These are phyloP conservation scores for Penicillium sclerotigenum DNA, from an alignment of 2,329 filamentous ascomycete species.

Conservation along the genomic window DNA sequence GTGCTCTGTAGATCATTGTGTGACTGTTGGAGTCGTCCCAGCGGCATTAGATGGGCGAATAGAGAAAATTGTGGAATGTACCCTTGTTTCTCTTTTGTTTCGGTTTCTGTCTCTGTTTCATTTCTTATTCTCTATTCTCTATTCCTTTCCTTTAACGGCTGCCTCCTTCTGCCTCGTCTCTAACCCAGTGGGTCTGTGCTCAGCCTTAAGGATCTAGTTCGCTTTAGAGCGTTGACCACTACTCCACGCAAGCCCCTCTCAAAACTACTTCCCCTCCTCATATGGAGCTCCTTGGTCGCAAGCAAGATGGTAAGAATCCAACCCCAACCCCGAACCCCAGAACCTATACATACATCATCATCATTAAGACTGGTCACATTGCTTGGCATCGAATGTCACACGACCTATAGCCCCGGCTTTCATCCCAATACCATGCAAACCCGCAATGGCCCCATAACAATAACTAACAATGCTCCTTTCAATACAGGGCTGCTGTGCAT, in stretches of 20 bases:
- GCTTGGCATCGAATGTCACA: constrained; percentile 8
- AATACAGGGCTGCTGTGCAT: constrained; percentile 42
- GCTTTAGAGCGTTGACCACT: constrained; percentile 3
- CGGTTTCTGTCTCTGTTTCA: neutral
- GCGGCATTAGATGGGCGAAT: neutral
- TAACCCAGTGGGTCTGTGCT: constrained; percentile 6
- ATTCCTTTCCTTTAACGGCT: neutral
- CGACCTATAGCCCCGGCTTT: constrained; percentile 1
- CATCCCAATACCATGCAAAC: neutral
- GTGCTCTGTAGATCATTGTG: neutral
- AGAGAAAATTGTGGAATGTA: constrained; percentile 5
- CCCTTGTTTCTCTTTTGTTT: neutral
- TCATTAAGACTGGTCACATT: neutral
- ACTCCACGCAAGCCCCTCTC: constrained; percentile 6
- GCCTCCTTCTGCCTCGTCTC: constrained; percentile 6
- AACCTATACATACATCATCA: neutral
- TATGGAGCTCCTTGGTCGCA: constrained; percentile 27
- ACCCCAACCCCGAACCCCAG: neutral
- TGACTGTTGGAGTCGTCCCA: neutral
- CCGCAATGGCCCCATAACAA: neutral
- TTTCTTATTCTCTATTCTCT: neutral
- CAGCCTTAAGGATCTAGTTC: neutral
- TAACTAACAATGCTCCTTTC: constrained; percentile 4
- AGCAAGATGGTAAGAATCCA: constrained; percentile 37
- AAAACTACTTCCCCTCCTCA: constrained; percentile 10